Evolutionary conservation across 768 basidiomycete species (phyloP), one percentile per base, ranked within the genome.

Genomic region (Lenzites betulinus): DNA sequence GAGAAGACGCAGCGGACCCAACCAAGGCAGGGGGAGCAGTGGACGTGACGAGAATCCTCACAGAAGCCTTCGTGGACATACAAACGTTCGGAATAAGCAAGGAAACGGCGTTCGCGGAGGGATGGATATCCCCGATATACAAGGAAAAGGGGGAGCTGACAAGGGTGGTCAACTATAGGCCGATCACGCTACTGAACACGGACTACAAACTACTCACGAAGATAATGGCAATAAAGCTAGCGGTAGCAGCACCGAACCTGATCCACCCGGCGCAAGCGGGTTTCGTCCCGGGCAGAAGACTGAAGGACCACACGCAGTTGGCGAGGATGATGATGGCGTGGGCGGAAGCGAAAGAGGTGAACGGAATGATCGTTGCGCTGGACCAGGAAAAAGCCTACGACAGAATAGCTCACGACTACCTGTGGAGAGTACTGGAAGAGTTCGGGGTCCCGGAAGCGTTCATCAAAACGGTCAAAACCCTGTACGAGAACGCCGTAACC

Each of bases 201-300:
- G 71, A 75, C 50, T 76, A 77, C 9, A 76, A 76, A 47, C 28
- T 74, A 0, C 46, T 76, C 26, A 77, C 69, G 0, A 71, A 72
- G 46, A n/a, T 42, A 0, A 63, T 76, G 0, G 54, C 71, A 0
- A 60, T 64, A 0, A 62, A 66, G 49, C 60, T 76, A 0, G 67
- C 66, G 0, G 22, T 44, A 2, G 54, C 49, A 1, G 63, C 38
- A 0, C 58, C 58, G 0, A n/a, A 16, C 2, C 33, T 77, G 0
- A 66, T 80, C 0, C 75, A 79, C 56, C n/a, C 20, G 1, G 62
- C 74, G 64, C 78, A 79, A 61, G 71, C 77, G 0, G 78, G 78
- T 0, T 81, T 81, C 30, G 65, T 81, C 0, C 67, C 58, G n/a
- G 71, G 70, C 0, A 23, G 75, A 6, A 55, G 59, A 0, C 75